Conservation (phyloP, 352 stramenopile genomes). For the Pythium insidiosum region DNA sequence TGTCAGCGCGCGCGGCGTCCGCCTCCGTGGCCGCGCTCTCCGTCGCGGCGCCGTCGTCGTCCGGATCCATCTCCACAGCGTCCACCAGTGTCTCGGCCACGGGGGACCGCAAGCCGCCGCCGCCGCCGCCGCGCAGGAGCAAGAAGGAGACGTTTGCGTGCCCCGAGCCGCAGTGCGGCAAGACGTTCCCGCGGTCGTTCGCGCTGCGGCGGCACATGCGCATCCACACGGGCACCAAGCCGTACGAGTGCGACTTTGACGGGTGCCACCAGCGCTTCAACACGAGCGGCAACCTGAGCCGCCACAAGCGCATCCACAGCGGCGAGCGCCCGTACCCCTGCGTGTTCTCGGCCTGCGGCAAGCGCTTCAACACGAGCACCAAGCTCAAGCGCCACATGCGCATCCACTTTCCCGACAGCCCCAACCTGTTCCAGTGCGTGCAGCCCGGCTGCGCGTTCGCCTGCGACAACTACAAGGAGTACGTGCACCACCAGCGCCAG, state of each 20-base stretch:
- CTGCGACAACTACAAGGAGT: slow-evolving; percentile 86
- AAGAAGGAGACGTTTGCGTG: not conserved
- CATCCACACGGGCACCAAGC: slow-evolving; percentile 80
- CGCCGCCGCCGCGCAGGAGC: not conserved
- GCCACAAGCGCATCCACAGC: slow-evolving; percentile 84
- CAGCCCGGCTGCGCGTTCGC: slow-evolving; percentile 40
- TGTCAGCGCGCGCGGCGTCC: no score
- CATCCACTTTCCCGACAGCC: slow-evolving; percentile 75
- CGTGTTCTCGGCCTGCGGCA: slow-evolving; percentile 65
- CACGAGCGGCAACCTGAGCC: slow-evolving; percentile 81
- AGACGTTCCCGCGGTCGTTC: slow-evolving; percentile 80
- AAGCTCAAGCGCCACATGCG: slow-evolving; percentile 87
- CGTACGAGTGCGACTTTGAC: slow-evolving; percentile 71
- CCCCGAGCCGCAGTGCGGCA: slow-evolving; percentile 36
- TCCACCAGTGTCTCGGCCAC: no score
- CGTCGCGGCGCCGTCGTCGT: no score
- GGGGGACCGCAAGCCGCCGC: no score
- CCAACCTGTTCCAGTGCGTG: slow-evolving; percentile 69
- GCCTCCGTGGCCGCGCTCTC: no score
- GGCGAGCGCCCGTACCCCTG: slow-evolving; percentile 78
- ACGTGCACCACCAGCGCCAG: slow-evolving; percentile 57
- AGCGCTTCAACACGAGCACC: slow-evolving; percentile 84
- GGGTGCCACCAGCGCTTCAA: slow-evolving; percentile 78
- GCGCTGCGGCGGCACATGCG: slow-evolving; percentile 76
- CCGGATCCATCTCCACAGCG: no score